Evolutionary conservation across 2,329 filamentous ascomycete genomes (phyloP).

Genomic region (Alternaria ethzedia): DNA sequence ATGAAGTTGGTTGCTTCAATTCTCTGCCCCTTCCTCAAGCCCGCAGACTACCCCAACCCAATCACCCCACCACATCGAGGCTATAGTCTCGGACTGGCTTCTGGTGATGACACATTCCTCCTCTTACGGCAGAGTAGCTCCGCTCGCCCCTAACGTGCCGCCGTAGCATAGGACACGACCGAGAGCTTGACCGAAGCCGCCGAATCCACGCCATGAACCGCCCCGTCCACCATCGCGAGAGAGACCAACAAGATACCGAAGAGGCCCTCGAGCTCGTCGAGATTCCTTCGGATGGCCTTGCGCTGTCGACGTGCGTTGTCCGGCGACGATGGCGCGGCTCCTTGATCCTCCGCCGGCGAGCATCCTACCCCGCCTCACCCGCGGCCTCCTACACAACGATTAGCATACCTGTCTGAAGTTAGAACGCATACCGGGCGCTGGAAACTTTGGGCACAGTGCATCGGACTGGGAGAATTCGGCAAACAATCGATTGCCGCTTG

Average conservation of each 20-base stretch:
- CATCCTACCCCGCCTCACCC: neutral
- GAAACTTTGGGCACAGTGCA: neutral
- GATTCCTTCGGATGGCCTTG: neutral
- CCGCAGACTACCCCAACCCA: neutral
- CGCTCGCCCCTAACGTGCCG: neutral
- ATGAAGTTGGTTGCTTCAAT: neutral
- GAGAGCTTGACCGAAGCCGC: conserved; percentile 5
- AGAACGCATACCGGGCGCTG: neutral
- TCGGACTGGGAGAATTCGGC: neutral
- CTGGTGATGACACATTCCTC: neutral
- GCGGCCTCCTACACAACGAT: neutral
- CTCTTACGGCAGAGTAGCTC: neutral
- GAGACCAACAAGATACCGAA: neutral
- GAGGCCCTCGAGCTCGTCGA: neutral
- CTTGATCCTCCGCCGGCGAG: neutral
- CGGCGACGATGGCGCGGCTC: neutral
- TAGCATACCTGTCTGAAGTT: neutral
- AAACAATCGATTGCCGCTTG: neutral
- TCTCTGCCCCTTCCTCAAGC: neutral
- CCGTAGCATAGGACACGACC: neutral
- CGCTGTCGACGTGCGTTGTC: neutral
- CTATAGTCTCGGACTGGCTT: neutral
- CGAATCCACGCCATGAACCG: neutral
- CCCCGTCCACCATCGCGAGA: neutral
- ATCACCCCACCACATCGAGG: neutral